Conservation (phyloP, 768 basidiomycete genomes). For the Rhodosporidiobolus sp. region DNA sequence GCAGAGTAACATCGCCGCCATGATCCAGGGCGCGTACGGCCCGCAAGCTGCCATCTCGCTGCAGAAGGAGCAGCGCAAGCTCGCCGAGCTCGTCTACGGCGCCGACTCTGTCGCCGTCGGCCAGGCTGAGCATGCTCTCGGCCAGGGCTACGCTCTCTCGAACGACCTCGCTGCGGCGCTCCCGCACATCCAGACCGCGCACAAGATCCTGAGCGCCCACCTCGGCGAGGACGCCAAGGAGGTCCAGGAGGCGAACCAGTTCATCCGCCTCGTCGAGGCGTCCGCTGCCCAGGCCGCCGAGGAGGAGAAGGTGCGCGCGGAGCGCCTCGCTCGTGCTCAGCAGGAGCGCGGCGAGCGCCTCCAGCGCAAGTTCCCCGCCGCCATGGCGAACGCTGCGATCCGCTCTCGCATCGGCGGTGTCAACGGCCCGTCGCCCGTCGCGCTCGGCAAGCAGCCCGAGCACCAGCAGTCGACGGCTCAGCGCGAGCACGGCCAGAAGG, state of each 20-base stretch:
- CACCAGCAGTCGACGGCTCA: neutral
- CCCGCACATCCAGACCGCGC: constrained; percentile 44
- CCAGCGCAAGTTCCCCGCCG: constrained; percentile 7
- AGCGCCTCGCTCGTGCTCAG: constrained; percentile 33
- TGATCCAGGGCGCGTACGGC: constrained; percentile 44
- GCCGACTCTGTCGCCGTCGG: constrained; percentile 48
- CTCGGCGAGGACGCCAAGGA: constrained; percentile 50
- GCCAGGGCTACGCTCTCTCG: constrained; percentile 50
- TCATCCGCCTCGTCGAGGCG: constrained; percentile 47
- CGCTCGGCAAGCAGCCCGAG: constrained; percentile 38
- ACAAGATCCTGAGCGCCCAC: constrained; percentile 47
- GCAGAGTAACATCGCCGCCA: constrained; percentile 49
- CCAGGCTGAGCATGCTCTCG: constrained; percentile 49
- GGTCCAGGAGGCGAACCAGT: constrained; percentile 48
- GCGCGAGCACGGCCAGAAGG: constrained; percentile 42
- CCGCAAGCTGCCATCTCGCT: constrained; percentile 47
- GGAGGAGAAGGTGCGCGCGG: constrained; percentile 44
- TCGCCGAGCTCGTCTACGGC: constrained; percentile 48
- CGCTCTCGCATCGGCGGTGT: constrained; percentile 11
- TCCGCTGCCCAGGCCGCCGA: constrained; percentile 46
- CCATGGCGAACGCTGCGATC: constrained; percentile 6
- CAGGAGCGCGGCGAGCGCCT: constrained; percentile 30
- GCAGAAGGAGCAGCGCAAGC: constrained; percentile 44
- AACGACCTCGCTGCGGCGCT: constrained; percentile 48
- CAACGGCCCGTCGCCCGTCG: neutral